Base-by-base conservation (phyloP, 2,329 filamentous ascomycete species). In the Cercospora citrullina region DNA sequence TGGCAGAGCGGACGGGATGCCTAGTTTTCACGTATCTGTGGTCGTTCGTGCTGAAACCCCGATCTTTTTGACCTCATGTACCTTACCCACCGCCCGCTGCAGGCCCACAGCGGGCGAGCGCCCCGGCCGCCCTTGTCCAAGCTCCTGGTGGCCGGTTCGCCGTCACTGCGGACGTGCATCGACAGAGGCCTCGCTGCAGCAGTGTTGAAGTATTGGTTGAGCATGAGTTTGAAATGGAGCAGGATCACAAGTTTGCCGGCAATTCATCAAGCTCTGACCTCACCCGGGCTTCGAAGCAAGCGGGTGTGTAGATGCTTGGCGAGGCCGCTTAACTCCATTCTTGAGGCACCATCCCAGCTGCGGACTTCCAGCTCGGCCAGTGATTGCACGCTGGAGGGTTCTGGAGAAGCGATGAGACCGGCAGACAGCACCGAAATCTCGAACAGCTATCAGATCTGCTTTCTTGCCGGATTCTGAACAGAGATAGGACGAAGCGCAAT, bases 11-110 rank as follows among this genome's bases (percentile, higher is more conserved):
- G 36, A 62, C 60, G 60, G 60, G 60, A 62, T 62, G 60, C 31
- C 48, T 57, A 55, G 51, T 21, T 55, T 57, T 64, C 62, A 64
- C 48, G 45, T 64, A 57, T 57, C 62, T 64, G 63, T 64, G 63
- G 51, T 59, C 63, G 33, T 39, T 39, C 33, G 33, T 39, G 14
- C 5, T 39, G 14, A 5, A 36, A 2, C 7, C 7, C 1, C 2
- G n/a, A 39, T 39, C 14, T 39, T 39, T 39, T 16, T 39, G 33
- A 12, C 5, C 3, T 3, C 14, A 39, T 39, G 33, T 39, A 39
- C 33, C 33, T 39, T n/a, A 39, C 33, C 33, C n/a, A n/a, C 14
- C n/a, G 33, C 33, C 33, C 5, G 14, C 33, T 39, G 33, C 33
- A 39, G 33, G 33, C n/a, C 5, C 33, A 39, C 33, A 16, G 14